Evolutionary conservation across 1,139 yeast species (phyloP).

Genomic region (Kazachstania sp.): DNA sequence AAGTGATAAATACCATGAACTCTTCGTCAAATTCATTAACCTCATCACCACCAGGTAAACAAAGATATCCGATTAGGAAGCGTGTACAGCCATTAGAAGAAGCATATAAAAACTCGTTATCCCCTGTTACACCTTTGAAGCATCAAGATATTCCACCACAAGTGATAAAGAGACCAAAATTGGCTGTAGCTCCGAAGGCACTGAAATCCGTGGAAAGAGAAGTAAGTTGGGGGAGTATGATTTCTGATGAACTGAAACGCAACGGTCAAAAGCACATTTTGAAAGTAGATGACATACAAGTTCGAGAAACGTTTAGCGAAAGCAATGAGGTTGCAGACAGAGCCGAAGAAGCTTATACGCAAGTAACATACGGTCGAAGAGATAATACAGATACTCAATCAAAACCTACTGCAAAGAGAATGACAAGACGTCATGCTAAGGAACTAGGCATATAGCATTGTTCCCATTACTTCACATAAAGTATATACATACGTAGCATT

Average conservation of each 20-base stretch:
- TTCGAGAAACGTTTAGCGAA: background rate
- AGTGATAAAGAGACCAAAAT: constrained; percentile 3
- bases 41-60: background rate
- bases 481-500: background rate
- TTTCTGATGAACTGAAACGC: constrained; percentile 16
- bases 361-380: constrained; percentile 28
- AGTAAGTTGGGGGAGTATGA: constrained; percentile 27
- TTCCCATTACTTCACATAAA: background rate
- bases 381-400: constrained; percentile 2
- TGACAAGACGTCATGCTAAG: constrained; percentile 19
- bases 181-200: constrained; percentile 1
- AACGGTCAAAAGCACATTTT: background rate
- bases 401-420: constrained; percentile 15
- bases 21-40: background rate
- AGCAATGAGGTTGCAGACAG: constrained; percentile 4
- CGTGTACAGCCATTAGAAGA: background rate
- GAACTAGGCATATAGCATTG: constrained; percentile 6
- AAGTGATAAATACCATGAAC: background rate
- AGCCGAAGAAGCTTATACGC: constrained; percentile 31
- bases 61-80: background rate
- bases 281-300: background rate
- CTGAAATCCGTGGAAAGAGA: constrained; percentile 13
- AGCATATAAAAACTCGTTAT: background rate
- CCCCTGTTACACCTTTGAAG: background rate
- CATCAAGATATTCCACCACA: background rate